Evolutionary conservation across 805 yeast genomes (phyloP).

Genomic region (Monosporozyma solicola): DNA sequence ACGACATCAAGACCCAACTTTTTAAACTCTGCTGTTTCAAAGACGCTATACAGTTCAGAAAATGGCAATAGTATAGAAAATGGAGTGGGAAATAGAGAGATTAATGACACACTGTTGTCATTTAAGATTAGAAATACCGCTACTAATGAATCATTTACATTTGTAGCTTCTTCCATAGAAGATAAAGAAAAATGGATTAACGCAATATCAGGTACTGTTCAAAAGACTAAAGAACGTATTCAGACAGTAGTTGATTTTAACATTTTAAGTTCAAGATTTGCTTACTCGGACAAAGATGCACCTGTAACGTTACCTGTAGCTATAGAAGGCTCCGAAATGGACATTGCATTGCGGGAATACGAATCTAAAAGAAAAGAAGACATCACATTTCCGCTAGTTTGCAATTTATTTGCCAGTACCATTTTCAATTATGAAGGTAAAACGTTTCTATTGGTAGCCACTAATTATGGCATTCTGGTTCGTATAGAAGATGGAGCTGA

Average conservation of each 20-base stretch:
- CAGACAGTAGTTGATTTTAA: slow-evolving; percentile 47
- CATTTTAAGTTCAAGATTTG: slow-evolving; percentile 53
- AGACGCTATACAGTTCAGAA: slow-evolving; percentile 8
- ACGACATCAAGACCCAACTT: slow-evolving; percentile 18
- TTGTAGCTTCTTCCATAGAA: slow-evolving; percentile 37
- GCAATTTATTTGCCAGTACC: slow-evolving; percentile 36
- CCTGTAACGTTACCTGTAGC: slow-evolving; percentile 45
- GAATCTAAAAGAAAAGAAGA: slow-evolving; percentile 13
- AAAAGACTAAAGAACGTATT: slow-evolving; percentile 31
- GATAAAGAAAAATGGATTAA: slow-evolving; percentile 55
- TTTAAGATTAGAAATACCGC: slow-evolving; percentile 54
- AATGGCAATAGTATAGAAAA: neutral
- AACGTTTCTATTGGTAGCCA: slow-evolving; percentile 47
- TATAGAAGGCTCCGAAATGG: slow-evolving; percentile 44
- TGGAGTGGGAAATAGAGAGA: slow-evolving; percentile 13
- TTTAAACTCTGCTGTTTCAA: slow-evolving; percentile 16
- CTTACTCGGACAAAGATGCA: slow-evolving; percentile 47
- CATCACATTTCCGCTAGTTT: slow-evolving; percentile 20
- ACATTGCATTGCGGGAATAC: slow-evolving; percentile 31
- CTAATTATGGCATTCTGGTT: slow-evolving; percentile 55
- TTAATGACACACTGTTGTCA: slow-evolving; percentile 12
- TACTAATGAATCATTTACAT: slow-evolving; percentile 44
- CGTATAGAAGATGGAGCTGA: slow-evolving; percentile 14
- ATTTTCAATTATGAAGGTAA: slow-evolving; percentile 39
- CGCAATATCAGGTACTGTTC: slow-evolving; percentile 40